Evolutionary conservation across 2,329 filamentous ascomycete genomes (phyloP), one percentile per base, ranked within the genome.

Genomic region (Xylariales sp.): DNA sequence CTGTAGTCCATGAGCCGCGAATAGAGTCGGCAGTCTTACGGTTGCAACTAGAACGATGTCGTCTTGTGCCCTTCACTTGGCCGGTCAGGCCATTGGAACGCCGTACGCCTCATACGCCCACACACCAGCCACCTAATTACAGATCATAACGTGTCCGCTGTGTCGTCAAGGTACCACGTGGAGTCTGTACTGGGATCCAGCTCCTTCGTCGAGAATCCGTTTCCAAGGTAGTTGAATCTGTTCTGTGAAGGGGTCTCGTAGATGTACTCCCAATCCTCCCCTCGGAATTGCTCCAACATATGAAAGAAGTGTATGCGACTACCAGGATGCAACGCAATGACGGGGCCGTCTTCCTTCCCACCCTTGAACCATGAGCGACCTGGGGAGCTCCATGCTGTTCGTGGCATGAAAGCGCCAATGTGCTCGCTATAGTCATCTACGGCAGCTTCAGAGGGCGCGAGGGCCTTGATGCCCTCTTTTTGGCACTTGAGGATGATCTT

Each of bases 281-380:
- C 68, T 28, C 73, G 59, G 45, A 76, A 67, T 6, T 54, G 52
- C 49, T 71, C 67, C 16, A 78, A 60, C 69, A 75, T 74, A 46
- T 73, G 67, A 53, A 74, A 70, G 54, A 75, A 75, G 51, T 76
- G 71, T 38, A 71, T 59, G 19, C 71, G 61, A 49, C 69, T 71
- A 4, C 73, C 73, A 0, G 73, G 71, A 46, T 76, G 71, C 33
- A 76, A 54, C 3, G 69, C 71, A 5, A 64, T 69, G 16, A 77
- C 70, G 1, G 67, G 66, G 0, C 69, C 72, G 24, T 68, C 59
- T 7, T 52, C 55, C 6, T 48, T 56, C 5, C 65, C 69, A 24
- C 63, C 61, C 55, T 75, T 76, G 55, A 71, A 78, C 73, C 73
- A 77, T 6, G 70, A 74, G 7, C 65, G 60, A 42, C 71, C 73